Conservation (phyloP, 306 rosid species). For the Inga oerstediana region DNA sequence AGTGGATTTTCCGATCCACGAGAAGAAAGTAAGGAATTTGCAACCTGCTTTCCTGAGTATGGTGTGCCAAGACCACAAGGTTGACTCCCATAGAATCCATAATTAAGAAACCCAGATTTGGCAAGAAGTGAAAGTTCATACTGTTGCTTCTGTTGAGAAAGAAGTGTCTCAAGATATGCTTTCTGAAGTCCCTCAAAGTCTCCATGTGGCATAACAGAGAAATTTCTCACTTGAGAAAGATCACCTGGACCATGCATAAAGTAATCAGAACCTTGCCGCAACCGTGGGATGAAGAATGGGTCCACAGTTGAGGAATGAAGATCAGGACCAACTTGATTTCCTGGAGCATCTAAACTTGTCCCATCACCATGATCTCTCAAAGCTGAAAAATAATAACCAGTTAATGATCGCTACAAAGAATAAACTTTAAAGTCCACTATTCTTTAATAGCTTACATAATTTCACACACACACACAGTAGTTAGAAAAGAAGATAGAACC, state of each 20-base stretch:
- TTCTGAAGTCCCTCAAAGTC: slow-evolving; percentile 69
- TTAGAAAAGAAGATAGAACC: neutral
- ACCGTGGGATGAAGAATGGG: slow-evolving; percentile 52
- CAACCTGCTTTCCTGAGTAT: slow-evolving; percentile 61
- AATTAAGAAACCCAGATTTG: slow-evolving; percentile 60
- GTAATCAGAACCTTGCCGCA: slow-evolving; percentile 70
- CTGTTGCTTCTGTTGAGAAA: slow-evolving; percentile 79
- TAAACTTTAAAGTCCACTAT: neutral
- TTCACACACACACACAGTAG: slow-evolving; percentile 12
- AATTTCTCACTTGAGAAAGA: slow-evolving; percentile 59
- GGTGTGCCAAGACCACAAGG: slow-evolving; percentile 66
- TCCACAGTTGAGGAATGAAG: slow-evolving; percentile 54
- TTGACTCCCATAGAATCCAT: slow-evolving; percentile 61
- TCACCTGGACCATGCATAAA: slow-evolving; percentile 54
- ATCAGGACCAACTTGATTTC: slow-evolving; percentile 51
- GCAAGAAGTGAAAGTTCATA: slow-evolving; percentile 70
- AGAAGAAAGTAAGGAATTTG: slow-evolving; percentile 59
- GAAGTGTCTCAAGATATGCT: slow-evolving; percentile 74
- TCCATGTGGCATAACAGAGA: slow-evolving; percentile 56
- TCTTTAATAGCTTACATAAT: slow-evolving; percentile 12
- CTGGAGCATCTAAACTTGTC: slow-evolving; percentile 47
- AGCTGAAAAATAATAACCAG: slow-evolving; percentile 43
- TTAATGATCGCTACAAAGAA: slow-evolving; percentile 22
- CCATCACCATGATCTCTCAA: slow-evolving; percentile 47
- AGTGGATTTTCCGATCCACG: slow-evolving; percentile 61